Conservation (phyloP, 2,329 filamentous ascomycete species). For the Tricladium varicosporioides region DNA sequence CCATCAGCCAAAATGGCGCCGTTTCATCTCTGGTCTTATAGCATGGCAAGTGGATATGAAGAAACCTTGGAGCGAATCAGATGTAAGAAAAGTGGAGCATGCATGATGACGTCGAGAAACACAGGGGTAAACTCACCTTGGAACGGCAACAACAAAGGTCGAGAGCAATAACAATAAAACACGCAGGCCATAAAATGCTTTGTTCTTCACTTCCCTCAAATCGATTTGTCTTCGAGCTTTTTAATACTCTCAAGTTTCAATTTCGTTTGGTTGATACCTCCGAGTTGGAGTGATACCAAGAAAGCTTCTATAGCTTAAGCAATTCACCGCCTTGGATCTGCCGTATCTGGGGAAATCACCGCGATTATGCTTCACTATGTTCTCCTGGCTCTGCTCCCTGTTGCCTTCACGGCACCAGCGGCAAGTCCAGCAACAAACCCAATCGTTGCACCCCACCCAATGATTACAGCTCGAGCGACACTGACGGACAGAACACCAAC, state of each 20-base stretch:
- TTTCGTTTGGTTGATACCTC: too few relatives aligned
- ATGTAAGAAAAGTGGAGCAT: not conserved
- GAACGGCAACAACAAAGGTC: not conserved
- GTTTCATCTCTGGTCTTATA: not conserved
- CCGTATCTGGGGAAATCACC: not conserved
- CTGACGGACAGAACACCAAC: slow-evolving; percentile 37
- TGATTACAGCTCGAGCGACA: slow-evolving; percentile 47
- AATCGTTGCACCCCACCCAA: slow-evolving; percentile 36
- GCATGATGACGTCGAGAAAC: not conserved
- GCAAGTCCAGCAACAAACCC: slow-evolving; percentile 25
- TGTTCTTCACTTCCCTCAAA: too few relatives aligned
- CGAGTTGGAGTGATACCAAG: too few relatives aligned
- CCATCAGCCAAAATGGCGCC: not conserved
- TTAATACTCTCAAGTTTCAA: too few relatives aligned
- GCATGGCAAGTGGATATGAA: not conserved
- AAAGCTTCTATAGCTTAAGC: too few relatives aligned
- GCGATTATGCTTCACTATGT: slow-evolving; percentile 6
- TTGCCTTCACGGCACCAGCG: slow-evolving; percentile 26
- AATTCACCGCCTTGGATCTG: too few relatives aligned
- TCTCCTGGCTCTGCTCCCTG: slow-evolving; percentile 22
- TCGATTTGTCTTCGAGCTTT: too few relatives aligned
- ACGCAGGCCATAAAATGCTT: too few relatives aligned
- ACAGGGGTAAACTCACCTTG: not conserved
- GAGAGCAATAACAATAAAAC: not conserved
- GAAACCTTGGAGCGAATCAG: not conserved